These are phyloP conservation scores for Hymenoscyphus fraxineus DNA, from an alignment of 2,329 filamentous ascomycete species.

Conservation along the genomic window DNA sequence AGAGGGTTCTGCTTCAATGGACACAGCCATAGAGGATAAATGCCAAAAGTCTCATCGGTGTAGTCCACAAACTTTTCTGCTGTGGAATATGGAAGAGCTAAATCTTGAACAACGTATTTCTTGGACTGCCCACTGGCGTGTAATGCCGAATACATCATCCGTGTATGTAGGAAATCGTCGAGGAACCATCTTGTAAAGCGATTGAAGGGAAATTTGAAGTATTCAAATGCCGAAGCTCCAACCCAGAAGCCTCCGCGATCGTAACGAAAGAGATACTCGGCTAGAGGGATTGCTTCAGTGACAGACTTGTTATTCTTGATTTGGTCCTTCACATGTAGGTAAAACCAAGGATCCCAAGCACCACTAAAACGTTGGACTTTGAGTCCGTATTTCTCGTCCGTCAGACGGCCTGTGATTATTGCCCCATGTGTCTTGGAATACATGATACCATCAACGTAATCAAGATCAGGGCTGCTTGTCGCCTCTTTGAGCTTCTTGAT, in stretches of 20 bases:
- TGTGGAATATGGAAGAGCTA: conserved; percentile 52
- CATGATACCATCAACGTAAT: conserved; percentile 62
- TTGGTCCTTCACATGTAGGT: conserved; percentile 53
- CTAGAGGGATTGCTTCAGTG: conserved; percentile 42
- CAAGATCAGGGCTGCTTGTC: conserved; percentile 36
- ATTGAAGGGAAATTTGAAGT: conserved; percentile 59
- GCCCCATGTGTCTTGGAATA: conserved; percentile 45
- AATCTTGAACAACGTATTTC: conserved; percentile 59
- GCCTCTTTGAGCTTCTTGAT: conserved; percentile 41
- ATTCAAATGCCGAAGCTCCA: conserved; percentile 53
- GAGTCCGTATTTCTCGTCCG: conserved; percentile 33
- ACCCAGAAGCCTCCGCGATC: conserved; percentile 64
- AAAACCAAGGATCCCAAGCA: conserved; percentile 60
- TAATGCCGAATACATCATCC: conserved; percentile 59
- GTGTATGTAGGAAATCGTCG: conserved; percentile 58
- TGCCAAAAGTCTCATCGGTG: conserved; percentile 42
- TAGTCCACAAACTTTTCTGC: conserved; percentile 52
- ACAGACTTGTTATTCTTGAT: conserved; percentile 19
- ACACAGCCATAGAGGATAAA: conserved; percentile 59
- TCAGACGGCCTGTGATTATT: conserved; percentile 51
- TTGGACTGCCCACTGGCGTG: conserved; percentile 54
- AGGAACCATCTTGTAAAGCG: conserved; percentile 53
- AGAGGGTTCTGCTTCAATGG: conserved; percentile 40
- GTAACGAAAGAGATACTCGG: conserved; percentile 55
- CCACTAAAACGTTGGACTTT: conserved; percentile 45